These are phyloP conservation scores for Boletellus emodensis DNA, from an alignment of 768 basidiomycete genomes.

Conservation along the genomic window DNA sequence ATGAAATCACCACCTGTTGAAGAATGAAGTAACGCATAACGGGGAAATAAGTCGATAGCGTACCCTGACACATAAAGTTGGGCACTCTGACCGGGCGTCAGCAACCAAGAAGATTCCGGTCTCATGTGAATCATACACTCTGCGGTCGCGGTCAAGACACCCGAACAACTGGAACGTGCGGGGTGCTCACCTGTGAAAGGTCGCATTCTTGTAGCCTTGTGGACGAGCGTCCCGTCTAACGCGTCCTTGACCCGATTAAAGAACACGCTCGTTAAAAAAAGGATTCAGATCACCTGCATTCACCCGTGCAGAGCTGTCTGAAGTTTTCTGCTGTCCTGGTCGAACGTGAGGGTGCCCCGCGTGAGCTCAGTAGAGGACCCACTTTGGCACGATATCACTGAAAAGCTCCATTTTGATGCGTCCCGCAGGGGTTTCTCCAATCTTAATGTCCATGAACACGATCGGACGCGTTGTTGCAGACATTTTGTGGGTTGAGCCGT, in stretches of 20 bases:
- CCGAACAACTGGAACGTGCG: background rate
- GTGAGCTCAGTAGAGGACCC: slow-evolving; percentile 19
- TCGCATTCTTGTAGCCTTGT: slow-evolving; percentile 88
- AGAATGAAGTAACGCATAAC: background rate
- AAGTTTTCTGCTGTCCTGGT: slow-evolving; percentile 96
- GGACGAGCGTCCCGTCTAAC: slow-evolving; percentile 61
- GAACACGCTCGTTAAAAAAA: background rate
- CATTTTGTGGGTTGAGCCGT: slow-evolving; percentile 25
- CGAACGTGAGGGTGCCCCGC: background rate
- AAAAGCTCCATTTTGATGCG: slow-evolving; percentile 97
- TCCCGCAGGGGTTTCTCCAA: slow-evolving; percentile 95
- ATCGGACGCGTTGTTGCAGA: slow-evolving; percentile 66
- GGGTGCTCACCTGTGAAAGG: slow-evolving; percentile 75
- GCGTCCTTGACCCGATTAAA: slow-evolving; percentile 15
- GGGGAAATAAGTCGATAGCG: background rate
- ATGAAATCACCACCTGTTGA: slow-evolving; percentile 84
- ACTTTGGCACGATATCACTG: slow-evolving; percentile 95
- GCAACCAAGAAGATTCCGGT: background rate
- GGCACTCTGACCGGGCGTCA: slow-evolving; percentile 52
- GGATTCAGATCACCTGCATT: slow-evolving; percentile 62
- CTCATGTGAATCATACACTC: slow-evolving; percentile 56
- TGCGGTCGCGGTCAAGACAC: slow-evolving; percentile 26
- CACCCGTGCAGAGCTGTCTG: slow-evolving; percentile 95
- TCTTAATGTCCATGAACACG: slow-evolving; percentile 96
- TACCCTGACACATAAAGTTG: slow-evolving; percentile 96